A percentile compares a stretch with the other conserved stretches of the same genome.
These are phyloP conservation scores for Alternaria novae-zelandiae DNA, from an alignment of 2,329 filamentous ascomycete species.

Conservation along the genomic window DNA sequence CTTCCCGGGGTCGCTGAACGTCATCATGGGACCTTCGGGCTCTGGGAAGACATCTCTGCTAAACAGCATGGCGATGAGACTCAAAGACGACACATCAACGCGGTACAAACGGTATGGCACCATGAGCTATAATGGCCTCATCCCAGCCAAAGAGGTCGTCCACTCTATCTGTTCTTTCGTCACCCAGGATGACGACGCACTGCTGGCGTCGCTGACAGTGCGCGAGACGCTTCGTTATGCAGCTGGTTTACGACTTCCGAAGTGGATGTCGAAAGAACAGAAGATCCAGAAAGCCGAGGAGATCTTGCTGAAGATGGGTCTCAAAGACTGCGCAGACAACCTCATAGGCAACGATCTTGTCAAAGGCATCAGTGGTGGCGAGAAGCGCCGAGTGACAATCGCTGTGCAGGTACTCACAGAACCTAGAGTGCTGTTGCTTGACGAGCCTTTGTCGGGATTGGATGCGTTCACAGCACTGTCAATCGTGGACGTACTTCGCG, in stretches of 20 bases:
- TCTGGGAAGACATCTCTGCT: slow-evolving; percentile 78
- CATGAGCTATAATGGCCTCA: slow-evolving; percentile 73
- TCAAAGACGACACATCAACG: slow-evolving; percentile 67
- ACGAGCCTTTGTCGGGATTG: slow-evolving; percentile 77
- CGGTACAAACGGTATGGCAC: slow-evolving; percentile 67
- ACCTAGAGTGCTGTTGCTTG: slow-evolving; percentile 73
- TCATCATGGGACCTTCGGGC: slow-evolving; percentile 82
- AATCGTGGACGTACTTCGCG: slow-evolving; percentile 71
- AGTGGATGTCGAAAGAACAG: slow-evolving; percentile 71
- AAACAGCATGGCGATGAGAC: slow-evolving; percentile 73
- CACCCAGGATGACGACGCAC: slow-evolving; percentile 77
- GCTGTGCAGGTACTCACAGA: slow-evolving; percentile 79
- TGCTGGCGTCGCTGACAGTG: slow-evolving; percentile 76
- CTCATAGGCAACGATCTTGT: slow-evolving; percentile 73
- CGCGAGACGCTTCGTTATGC: slow-evolving; percentile 73
- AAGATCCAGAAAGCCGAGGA: slow-evolving; percentile 73
- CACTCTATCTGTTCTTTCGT: slow-evolving; percentile 78
- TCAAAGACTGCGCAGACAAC: slow-evolving; percentile 80
- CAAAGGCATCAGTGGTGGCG: slow-evolving; percentile 80
- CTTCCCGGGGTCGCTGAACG: slow-evolving; percentile 70
- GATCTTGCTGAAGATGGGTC: slow-evolving; percentile 74
- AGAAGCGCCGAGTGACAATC: slow-evolving; percentile 79
- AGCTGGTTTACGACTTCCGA: slow-evolving; percentile 72
- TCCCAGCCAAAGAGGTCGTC: slow-evolving; percentile 71
- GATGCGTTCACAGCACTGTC: slow-evolving; percentile 80